Evolutionary conservation across 2,329 filamentous ascomycete genomes (phyloP).

Genomic region (Cladophialophora yegresii): DNA sequence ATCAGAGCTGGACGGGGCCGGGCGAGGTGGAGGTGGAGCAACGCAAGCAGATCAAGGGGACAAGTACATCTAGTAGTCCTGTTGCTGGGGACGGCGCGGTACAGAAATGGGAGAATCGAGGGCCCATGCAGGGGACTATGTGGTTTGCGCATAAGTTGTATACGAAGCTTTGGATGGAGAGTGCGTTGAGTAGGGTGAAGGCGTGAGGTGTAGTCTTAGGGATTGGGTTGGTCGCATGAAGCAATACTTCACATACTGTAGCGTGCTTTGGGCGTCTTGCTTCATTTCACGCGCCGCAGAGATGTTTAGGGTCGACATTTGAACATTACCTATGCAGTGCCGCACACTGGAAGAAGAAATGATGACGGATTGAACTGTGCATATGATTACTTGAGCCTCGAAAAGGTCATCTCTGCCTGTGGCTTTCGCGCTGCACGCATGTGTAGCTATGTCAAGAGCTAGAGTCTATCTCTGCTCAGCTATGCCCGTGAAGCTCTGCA

Average conservation of each 20-base stretch:
- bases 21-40: conserved; percentile 24
- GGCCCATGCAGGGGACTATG: conserved; percentile 40
- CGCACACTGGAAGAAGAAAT: background rate
- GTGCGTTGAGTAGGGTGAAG: conserved; percentile 44
- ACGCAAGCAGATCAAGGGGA: background rate
- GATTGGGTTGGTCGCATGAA: background rate
- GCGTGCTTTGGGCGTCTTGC: background rate
- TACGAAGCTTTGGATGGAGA: conserved; percentile 60
- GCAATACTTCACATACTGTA: background rate
- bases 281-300: background rate
- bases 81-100: conserved; percentile 43
- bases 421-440: background rate
- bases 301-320: background rate
- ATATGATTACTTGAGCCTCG: background rate
- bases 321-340: background rate
- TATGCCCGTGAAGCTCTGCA: background rate
- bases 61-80: conserved; percentile 38
- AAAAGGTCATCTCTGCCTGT: background rate
- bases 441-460: background rate
- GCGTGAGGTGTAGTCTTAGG: conserved; percentile 1
- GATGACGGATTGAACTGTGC: background rate
- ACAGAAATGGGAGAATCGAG: conserved; percentile 36
- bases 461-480: background rate
- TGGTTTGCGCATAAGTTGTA: conserved; percentile 57
- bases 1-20: conserved; percentile 1